These are phyloP conservation scores for Allantophomopsis cytisporea DNA, from an alignment of 2,329 filamentous ascomycete species.

Conservation along the genomic window DNA sequence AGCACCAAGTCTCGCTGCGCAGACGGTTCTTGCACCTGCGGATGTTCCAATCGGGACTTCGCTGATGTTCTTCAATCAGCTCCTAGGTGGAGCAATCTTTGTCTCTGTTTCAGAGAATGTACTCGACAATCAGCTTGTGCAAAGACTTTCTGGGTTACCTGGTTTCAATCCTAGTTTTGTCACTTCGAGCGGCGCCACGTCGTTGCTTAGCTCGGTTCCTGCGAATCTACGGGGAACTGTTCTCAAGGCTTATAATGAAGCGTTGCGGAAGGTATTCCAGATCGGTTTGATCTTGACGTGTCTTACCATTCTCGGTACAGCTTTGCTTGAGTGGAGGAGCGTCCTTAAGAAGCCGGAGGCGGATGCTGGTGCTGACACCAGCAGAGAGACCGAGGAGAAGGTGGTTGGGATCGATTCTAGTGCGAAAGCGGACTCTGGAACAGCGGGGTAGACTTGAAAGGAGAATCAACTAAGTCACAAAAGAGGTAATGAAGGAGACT, in stretches of 20 bases:
- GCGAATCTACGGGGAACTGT: no score
- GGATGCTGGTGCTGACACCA: not conserved
- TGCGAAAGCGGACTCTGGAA: not conserved
- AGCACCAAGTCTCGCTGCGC: conserved; percentile 37
- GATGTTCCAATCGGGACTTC: conserved; percentile 38
- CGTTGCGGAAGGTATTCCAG: no score
- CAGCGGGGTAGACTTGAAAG: not conserved
- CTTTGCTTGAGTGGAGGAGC: no score
- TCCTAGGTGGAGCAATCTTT: conserved; percentile 40
- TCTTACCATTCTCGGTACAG: no score
- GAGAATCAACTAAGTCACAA: not conserved
- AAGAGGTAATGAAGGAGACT: no score
- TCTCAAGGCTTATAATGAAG: no score
- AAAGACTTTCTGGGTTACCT: no score
- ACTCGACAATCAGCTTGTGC: conserved; percentile 9
- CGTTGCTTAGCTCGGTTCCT: no score
- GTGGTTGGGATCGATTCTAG: not conserved
- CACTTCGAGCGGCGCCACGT: no score
- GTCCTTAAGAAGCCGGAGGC: not conserved
- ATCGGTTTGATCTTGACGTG: no score
- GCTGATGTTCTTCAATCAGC: conserved; percentile 40
- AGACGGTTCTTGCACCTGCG: conserved; percentile 32
- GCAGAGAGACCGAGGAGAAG: not conserved
- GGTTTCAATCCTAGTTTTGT: no score
- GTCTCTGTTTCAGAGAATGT: conserved; percentile 39